phyloP scores from a whole-genome alignment of 1,139 yeast genomes.

The Tardiomyces depauwii region DNA sequence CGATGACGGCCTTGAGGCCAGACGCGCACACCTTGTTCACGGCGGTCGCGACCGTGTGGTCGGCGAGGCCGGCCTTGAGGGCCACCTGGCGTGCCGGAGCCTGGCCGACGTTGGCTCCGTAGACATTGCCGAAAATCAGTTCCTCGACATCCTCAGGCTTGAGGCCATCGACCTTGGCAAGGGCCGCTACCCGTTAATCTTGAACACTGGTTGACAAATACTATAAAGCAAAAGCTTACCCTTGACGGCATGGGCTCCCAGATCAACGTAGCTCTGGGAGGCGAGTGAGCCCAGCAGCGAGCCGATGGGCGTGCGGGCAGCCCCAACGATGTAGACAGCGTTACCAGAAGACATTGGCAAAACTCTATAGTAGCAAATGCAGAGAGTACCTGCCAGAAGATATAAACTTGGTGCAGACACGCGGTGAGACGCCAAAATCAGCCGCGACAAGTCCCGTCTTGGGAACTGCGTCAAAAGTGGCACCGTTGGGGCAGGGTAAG shows the following conservation, averaged over 20 bases:
- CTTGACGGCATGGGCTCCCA: slow-evolving; percentile 87
- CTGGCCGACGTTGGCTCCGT: slow-evolving; percentile 92
- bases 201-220: not conserved
- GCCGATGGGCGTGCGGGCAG: slow-evolving; percentile 93
- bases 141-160: slow-evolving; percentile 69
- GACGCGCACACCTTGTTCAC: slow-evolving; percentile 97
- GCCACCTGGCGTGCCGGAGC: slow-evolving; percentile 99
- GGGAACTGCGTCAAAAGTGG: no score
- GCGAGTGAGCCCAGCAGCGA: slow-evolving; percentile 79
- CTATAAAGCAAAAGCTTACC: slow-evolving; percentile 8
- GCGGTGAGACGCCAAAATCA: no score
- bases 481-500: no score
- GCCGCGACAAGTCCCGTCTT: no score
- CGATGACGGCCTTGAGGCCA: slow-evolving; percentile 82
- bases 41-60: slow-evolving; percentile 72
- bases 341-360: slow-evolving; percentile 9
- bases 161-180: slow-evolving; percentile 65
- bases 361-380: no score
- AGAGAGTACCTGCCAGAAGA: no score
- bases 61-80: slow-evolving; percentile 73
- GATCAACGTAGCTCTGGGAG: slow-evolving; percentile 65
- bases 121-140: slow-evolving; percentile 83
- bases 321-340: slow-evolving; percentile 77
- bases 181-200: slow-evolving; percentile 38
- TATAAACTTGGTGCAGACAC: no score